A percentile compares a stretch with the other conserved stretches of the same genome.
Evolutionary conservation across 768 basidiomycete species (phyloP).

Genomic region (Collybiopsis confluens): DNA sequence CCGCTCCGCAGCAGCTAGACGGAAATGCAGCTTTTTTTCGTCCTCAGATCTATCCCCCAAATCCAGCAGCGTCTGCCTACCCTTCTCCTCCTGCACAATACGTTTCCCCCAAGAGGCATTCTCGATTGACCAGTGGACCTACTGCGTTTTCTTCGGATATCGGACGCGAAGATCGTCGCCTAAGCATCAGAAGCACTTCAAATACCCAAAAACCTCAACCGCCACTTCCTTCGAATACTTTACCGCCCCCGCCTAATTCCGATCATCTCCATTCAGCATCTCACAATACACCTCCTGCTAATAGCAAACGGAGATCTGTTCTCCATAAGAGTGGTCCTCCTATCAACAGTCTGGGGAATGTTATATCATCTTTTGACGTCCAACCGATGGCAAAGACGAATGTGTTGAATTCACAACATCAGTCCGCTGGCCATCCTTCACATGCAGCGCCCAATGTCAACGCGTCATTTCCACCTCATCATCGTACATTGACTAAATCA

Average conservation of each 20-base stretch:
- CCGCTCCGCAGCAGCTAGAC: not conserved
- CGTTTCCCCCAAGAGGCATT: not conserved
- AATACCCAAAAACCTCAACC: conserved; percentile 2
- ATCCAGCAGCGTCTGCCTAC: conserved; percentile 11
- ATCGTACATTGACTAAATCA: conserved; percentile 8
- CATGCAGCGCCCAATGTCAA: too few species aligned
- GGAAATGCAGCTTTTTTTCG: not conserved
- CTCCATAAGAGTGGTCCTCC: not conserved
- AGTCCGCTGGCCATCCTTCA: too few species aligned
- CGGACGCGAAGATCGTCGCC: not conserved
- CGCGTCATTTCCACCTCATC: not conserved
- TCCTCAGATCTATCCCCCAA: not conserved
- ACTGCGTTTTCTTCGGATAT: not conserved
- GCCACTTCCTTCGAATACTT: conserved; percentile 2
- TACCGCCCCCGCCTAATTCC: not conserved
- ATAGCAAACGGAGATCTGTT: too few species aligned
- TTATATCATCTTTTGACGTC: too few species aligned
- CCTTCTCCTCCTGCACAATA: conserved; percentile 25
- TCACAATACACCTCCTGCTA: too few species aligned
- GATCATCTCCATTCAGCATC: not conserved
- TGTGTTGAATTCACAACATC: too few species aligned
- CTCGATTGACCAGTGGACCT: not conserved
- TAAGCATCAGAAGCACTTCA: not conserved
- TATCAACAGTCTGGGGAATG: not conserved
- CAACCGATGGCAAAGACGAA: too few species aligned